These are phyloP conservation scores for Stachybotrys echinatus DNA, from an alignment of 2,329 filamentous ascomycete genomes.

Conservation along the genomic window DNA sequence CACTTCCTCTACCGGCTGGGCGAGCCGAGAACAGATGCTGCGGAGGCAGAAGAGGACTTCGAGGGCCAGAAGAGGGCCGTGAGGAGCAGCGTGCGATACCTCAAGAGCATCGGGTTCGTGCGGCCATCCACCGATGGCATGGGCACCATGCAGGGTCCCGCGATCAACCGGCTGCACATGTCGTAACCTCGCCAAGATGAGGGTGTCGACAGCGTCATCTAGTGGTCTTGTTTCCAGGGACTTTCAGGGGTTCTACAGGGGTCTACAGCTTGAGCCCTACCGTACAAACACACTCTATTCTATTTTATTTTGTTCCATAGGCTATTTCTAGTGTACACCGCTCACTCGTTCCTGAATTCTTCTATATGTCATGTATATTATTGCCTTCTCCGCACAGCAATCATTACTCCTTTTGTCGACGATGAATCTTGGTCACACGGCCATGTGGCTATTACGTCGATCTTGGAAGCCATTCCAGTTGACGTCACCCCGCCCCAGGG, in stretches of 20 bases:
- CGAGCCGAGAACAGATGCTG: neutral
- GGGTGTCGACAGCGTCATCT: no score
- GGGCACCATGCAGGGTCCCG: neutral
- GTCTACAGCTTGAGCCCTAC: neutral
- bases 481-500: neutral
- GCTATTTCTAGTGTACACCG: no score
- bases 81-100: constrained; percentile 7
- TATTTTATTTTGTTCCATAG: neutral
- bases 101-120: constrained; percentile 31
- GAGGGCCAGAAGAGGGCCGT: constrained; percentile 1
- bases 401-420: neutral
- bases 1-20: constrained; percentile 13
- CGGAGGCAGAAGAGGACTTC: constrained; percentile 1
- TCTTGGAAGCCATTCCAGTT: no score
- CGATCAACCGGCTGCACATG: neutral
- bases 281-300: neutral
- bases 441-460: no score
- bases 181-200: neutral
- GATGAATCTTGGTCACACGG: neutral
- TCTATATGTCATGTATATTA: neutral
- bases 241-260: no score
- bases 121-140: neutral
- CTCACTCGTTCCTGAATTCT: neutral
- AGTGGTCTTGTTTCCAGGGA: no score
- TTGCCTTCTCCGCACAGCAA: neutral